Evolutionary conservation across 1,284 basidiomycete genomes (phyloP).

Genomic region (Apiotrichum brassicae): DNA sequence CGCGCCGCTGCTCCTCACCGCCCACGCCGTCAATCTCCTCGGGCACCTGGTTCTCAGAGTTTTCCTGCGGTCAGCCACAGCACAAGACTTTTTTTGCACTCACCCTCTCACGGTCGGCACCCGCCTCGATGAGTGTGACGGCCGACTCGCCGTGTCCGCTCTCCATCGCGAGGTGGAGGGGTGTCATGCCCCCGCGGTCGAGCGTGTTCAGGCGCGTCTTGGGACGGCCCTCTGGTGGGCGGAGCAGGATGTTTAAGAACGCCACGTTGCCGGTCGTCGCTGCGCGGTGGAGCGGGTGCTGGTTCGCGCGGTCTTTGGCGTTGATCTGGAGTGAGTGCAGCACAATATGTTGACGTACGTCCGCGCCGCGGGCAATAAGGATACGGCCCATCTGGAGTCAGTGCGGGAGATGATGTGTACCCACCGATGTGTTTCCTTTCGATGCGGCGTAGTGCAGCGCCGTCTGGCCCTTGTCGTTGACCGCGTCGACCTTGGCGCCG

Average conservation of each 20-base stretch:
- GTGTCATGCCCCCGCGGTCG: conserved; percentile 83
- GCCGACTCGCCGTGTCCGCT: conserved; percentile 85
- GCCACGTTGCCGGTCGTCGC: conserved; percentile 87
- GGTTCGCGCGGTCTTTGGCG: conserved; percentile 80
- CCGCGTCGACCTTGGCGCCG: conserved; percentile 73
- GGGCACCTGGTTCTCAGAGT: conserved; percentile 71
- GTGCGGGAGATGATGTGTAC: conserved; percentile 38
- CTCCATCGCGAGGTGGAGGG: conserved; percentile 92
- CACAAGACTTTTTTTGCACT: conserved; percentile 29
- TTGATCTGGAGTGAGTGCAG: conserved; percentile 61
- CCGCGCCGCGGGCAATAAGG: conserved; percentile 75
- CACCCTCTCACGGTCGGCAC: conserved; percentile 80
- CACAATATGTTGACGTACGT: conserved; percentile 52
- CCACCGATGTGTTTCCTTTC: conserved; percentile 76
- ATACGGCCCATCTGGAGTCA: conserved; percentile 71
- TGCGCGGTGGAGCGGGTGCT: conserved; percentile 83
- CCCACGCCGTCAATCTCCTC: conserved; percentile 82
- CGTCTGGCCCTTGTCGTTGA: conserved; percentile 79
- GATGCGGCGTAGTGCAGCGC: conserved; percentile 93
- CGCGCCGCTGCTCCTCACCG: conserved; percentile 73
- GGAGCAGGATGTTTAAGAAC: conserved; percentile 71
- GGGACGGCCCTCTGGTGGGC: conserved; percentile 62
- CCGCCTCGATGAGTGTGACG: conserved; percentile 81
- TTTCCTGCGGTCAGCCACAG: conserved; percentile 52
- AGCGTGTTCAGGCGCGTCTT: conserved; percentile 79